Evolutionary conservation across 345 rosid species (phyloP).

Genomic region (Eucalyptus virginea): DNA sequence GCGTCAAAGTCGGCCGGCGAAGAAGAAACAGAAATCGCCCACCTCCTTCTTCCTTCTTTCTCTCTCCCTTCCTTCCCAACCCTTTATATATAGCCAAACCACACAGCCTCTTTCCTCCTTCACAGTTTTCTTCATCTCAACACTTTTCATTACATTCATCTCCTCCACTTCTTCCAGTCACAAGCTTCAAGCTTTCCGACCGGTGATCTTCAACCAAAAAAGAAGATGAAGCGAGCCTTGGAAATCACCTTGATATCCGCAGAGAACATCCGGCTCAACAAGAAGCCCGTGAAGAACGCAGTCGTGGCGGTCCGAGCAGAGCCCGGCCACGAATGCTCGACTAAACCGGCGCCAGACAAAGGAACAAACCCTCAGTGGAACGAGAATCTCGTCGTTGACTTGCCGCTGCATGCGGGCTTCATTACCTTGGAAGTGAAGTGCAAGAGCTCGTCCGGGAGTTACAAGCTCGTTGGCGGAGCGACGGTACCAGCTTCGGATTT

Average conservation of each 20-base stretch:
- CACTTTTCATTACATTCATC: not conserved
- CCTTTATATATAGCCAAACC: not conserved
- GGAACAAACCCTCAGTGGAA: conserved; percentile 52
- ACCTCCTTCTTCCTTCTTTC: not conserved
- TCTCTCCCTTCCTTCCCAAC: not conserved
- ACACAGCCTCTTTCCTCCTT: not conserved
- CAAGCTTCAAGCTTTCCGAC: not conserved
- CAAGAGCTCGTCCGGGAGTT: conserved; percentile 6
- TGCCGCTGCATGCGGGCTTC: conserved; percentile 20
- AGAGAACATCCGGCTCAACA: conserved; percentile 32
- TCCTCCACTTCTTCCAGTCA: not conserved
- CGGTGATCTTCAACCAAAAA: not conserved
- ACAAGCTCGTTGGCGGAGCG: conserved; percentile 22
- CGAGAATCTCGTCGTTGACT: conserved; percentile 12
- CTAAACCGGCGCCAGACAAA: conserved; percentile 11
- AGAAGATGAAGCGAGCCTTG: not conserved
- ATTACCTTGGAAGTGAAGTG: conserved; percentile 27
- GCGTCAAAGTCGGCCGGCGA: not conserved
- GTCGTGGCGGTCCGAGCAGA: conserved; percentile 17
- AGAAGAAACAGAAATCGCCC: not conserved
- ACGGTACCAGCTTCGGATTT: conserved; percentile 52
- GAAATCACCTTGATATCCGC: conserved; percentile 40
- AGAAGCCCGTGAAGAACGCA: conserved; percentile 29
- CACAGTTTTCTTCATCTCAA: not conserved
- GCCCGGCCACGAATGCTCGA: not conserved